phyloP scores from a whole-genome alignment of 768 basidiomycete genomes.

The Lanmaoa pseudosensibilis region DNA sequence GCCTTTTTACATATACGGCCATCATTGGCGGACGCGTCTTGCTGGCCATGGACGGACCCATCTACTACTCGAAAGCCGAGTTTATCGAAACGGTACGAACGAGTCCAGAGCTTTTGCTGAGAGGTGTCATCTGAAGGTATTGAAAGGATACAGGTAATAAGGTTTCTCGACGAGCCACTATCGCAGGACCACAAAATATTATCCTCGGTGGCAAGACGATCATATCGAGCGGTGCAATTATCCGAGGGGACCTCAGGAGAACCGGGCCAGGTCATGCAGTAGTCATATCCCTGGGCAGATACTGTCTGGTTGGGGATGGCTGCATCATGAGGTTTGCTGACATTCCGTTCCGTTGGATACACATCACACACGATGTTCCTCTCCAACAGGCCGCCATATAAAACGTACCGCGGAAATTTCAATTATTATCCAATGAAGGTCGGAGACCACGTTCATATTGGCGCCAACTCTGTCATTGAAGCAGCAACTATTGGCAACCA shows the following conservation, averaged over 20 bases:
- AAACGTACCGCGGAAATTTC: constrained; percentile 87
- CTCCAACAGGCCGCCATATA: constrained; percentile 70
- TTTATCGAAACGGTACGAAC: constrained; percentile 83
- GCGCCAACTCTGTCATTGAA: constrained; percentile 85
- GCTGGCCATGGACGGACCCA: constrained; percentile 61
- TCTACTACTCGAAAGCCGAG: constrained; percentile 79
- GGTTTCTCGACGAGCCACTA: constrained; percentile 87
- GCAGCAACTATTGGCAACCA: constrained; percentile 93
- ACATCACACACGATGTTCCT: background rate
- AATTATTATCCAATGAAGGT: constrained; percentile 99
- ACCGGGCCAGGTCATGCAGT: constrained; percentile 92
- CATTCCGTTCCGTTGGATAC: background rate
- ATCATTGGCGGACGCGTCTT: constrained; percentile 15
- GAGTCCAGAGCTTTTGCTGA: background rate
- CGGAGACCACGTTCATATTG: constrained; percentile 93
- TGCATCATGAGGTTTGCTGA: constrained; percentile 77
- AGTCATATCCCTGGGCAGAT: constrained; percentile 89
- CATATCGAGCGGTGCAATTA: constrained; percentile 85
- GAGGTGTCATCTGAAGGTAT: constrained; percentile 4
- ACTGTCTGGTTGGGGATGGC: constrained; percentile 88
- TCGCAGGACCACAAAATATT: constrained; percentile 94
- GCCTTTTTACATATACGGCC: constrained; percentile 2
- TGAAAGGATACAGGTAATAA: constrained; percentile 92
- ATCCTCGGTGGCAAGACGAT: constrained; percentile 97
- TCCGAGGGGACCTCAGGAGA: constrained; percentile 89